Evolutionary conservation across 257 asterid genomes (phyloP).

Genomic region (Rubia yunnanensis): DNA sequence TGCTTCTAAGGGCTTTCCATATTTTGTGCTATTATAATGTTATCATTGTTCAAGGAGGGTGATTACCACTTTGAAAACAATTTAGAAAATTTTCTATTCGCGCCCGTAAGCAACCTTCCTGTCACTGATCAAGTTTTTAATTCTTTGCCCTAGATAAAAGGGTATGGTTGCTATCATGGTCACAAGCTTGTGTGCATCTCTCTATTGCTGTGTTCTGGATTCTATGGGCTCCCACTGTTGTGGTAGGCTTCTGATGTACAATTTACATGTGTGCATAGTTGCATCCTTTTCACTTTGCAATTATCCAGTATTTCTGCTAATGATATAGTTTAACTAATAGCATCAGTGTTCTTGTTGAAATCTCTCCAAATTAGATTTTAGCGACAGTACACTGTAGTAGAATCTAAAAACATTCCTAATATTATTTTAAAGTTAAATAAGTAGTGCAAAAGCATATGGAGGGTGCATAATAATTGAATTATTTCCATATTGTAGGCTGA

Average conservation of each 20-base stretch:
- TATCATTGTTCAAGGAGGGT: not conserved
- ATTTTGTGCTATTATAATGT: not conserved
- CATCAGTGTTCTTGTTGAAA: not conserved
- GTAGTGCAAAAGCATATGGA: not conserved
- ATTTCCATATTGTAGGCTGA: slow-evolving; percentile 58
- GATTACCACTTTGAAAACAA: not conserved
- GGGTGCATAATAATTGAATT: slow-evolving; percentile 13
- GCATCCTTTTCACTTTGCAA: not conserved
- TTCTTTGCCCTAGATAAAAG: slow-evolving; percentile 54
- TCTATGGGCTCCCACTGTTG: slow-evolving; percentile 82
- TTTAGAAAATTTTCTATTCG: not conserved
- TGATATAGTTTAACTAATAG: not conserved
- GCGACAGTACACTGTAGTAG: not conserved
- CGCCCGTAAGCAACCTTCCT: not conserved
- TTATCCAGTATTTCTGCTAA: not conserved
- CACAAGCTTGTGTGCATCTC: slow-evolving; percentile 60
- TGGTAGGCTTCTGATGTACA: slow-evolving; percentile 32
- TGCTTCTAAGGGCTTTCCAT: not conserved
- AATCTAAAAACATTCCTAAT: not conserved
- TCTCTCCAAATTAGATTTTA: not conserved
- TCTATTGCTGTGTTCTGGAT: slow-evolving; percentile 69
- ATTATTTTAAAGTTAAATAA: not conserved
- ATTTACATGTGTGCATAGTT: not conserved
- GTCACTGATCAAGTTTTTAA: slow-evolving; percentile 9
- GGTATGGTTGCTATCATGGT: slow-evolving; percentile 70